Base-by-base conservation (phyloP, 805 yeast species). In the Candida ortonii region DNA sequence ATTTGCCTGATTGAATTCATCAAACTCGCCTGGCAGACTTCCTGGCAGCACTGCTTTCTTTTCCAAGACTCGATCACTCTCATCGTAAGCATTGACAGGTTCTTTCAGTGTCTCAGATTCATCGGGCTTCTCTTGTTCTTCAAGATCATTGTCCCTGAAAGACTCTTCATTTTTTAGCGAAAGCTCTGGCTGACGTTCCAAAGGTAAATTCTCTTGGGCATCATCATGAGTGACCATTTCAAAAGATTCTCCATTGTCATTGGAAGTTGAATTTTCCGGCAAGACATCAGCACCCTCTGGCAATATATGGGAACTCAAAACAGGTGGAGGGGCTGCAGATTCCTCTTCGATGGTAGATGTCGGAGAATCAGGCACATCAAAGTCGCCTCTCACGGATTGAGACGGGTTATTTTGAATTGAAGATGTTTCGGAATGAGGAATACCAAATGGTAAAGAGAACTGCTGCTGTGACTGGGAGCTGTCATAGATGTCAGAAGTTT, bases 331-430 rank as follows among this genome's bases (percentile, higher is more conserved):
- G 16, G 55, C 52, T 21, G 59, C 49, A 13, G 51, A 45, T 10
- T 55, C 62, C 39, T 50, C 62, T 21, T 43, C 60, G 25, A 57
- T 50, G 2, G 63, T 58, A 2, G 61, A 53, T 7, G 60, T 41
- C 25, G 58, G 67, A 5, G 71, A 65, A 25, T 62, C 57, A 6
- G 71, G 59, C 12, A 55, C 55, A 39, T 74, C 78, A 11, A 68
- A 58, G 42, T 80, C 96, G 43, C 84, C 95, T 41, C 96, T 78
- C 6, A 87, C 95, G 15, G 95, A 84, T 60, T 78, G 76, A 0
- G 97, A 89, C 2, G 97, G 87, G 57, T 90, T 88, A 62, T 89
- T 89, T 50, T 84, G 90, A 21, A 88, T 94, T 27, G 95, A 84
- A 0, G 96, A 87, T 0, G 96, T 84, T 24, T 84, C 75, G 0